These are phyloP conservation scores for Verticillium alfalfae DNA, from an alignment of 2,329 filamentous ascomycete species.

Conservation along the genomic window DNA sequence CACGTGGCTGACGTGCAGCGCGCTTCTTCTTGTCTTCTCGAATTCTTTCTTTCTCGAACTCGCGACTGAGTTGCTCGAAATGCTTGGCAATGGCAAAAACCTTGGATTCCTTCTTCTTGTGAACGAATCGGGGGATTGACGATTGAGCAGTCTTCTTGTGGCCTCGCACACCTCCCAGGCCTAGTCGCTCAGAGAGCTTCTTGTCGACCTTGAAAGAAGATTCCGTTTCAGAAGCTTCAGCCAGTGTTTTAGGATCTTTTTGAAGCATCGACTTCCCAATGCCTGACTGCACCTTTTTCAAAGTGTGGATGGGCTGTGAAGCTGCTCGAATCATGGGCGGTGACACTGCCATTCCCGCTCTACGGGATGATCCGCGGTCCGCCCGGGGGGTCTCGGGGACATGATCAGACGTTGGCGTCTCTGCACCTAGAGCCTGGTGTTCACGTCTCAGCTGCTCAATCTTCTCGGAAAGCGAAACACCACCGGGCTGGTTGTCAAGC, in stretches of 20 bases:
- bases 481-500: neutral
- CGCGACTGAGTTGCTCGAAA: constrained; percentile 92
- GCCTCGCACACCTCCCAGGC: constrained; percentile 58
- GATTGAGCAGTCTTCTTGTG: constrained; percentile 55
- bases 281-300: constrained; percentile 38
- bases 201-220: constrained; percentile 56
- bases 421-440: constrained; percentile 27
- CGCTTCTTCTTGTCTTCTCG: constrained; percentile 72
- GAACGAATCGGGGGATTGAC: constrained; percentile 81
- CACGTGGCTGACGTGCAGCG: constrained; percentile 72
- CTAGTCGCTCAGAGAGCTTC: constrained; percentile 69
- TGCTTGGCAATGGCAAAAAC: constrained; percentile 92
- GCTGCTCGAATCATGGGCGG: constrained; percentile 48
- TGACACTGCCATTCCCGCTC: constrained; percentile 37
- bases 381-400: constrained; percentile 16
- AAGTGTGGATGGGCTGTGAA: constrained; percentile 43
- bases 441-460: constrained; percentile 48
- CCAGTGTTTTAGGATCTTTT: constrained; percentile 25
- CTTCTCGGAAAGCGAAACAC: constrained; percentile 34
- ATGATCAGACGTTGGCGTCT: constrained; percentile 4
- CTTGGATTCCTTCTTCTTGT: constrained; percentile 66
- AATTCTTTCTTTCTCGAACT: constrained; percentile 92
- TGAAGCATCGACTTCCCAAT: constrained; percentile 31
- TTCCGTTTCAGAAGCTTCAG: constrained; percentile 23
- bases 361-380: constrained; percentile 36